Base-by-base conservation (phyloP, 2,329 filamentous ascomycete species). In the Drechslerella stenobrocha region DNA sequence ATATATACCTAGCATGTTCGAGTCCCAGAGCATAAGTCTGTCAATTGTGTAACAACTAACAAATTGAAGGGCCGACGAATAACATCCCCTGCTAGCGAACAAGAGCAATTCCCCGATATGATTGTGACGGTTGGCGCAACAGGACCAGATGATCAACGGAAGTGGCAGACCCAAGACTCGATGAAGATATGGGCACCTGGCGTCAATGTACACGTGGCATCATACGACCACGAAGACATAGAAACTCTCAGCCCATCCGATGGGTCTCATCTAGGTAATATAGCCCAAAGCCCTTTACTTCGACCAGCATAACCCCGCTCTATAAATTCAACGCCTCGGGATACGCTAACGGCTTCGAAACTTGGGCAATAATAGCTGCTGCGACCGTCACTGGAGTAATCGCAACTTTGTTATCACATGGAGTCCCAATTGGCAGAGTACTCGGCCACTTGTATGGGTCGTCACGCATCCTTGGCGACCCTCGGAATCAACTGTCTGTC, bases 161-260 rank as follows among this genome's bases (percentile, higher is more conserved):
- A 22, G 13, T 52, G 20, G 9, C 50, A 45, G 18, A n/a, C 20
- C 34, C 13, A 15, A 1, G 22, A 18, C 7, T 2, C 6, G 5
- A 46, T 55, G 35, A 55, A 20, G 24, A 15, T 44, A 2, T 55
- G 35, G 37, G 52, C 52, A 4, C 52, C 52, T 18, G 52, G 18
- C 22, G 34, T 26, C 1, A 44, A 55, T 15, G 22, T 55, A 11
- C 52, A 55, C 15, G 23, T 32, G 28, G 37, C 52, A 28, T 23
- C 24, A 2, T 22, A 45, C 4, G 40, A 45, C 22, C 11, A 4
- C 18, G 8, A 5, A 22, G 26, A n/a, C 6, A 35, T 2, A n/a
- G 15, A 5, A 11, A 18, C n/a, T 24, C 35, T 18, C n/a, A 37
- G n/a, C 13, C 28, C 22, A 9, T 24, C 6, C 18, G 28, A 15